A percentile compares a stretch with the other conserved stretches of the same genome.
Conservation (phyloP, 2,329 filamentous ascomycete genomes). For the Aspergillus bombycis region DNA sequence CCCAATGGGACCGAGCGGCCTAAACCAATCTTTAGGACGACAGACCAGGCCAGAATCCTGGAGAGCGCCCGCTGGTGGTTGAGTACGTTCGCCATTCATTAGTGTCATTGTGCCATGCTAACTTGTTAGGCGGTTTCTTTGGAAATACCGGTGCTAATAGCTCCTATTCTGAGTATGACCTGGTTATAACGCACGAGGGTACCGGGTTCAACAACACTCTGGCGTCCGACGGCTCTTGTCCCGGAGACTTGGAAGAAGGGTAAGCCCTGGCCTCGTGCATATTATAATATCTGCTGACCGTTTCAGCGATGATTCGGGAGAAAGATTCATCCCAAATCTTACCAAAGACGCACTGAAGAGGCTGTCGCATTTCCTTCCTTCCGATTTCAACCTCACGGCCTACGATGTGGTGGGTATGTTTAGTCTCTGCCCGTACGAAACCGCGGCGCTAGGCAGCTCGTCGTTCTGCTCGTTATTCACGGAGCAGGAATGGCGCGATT, state of each 20-base stretch:
- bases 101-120: background rate
- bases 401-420: slow-evolving; percentile 57
- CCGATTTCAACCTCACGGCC: slow-evolving; percentile 52
- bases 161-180: slow-evolving; percentile 32
- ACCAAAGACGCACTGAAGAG: slow-evolving; percentile 50
- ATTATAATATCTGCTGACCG: background rate
- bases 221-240: slow-evolving; percentile 41
- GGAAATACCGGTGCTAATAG: slow-evolving; percentile 23
- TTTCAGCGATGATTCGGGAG: slow-evolving; percentile 28
- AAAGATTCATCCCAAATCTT: slow-evolving; percentile 50
- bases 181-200: slow-evolving; percentile 55
- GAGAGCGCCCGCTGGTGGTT: slow-evolving; percentile 51
- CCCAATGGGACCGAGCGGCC: slow-evolving; percentile 52
- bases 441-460: slow-evolving; percentile 53
- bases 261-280: slow-evolving; percentile 16
- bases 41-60: slow-evolving; percentile 57
- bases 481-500: slow-evolving; percentile 57
- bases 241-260: slow-evolving; percentile 36
- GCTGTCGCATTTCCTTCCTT: slow-evolving; percentile 51
- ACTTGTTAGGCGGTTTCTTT: slow-evolving; percentile 31
- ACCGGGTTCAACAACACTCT: slow-evolving; percentile 56
- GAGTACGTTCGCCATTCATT: slow-evolving; percentile 38
- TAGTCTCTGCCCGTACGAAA: slow-evolving; percentile 59
- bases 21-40: slow-evolving; percentile 57
- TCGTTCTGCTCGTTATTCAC: slow-evolving; percentile 60